A percentile compares a stretch with the other conserved stretches of the same genome.
These are phyloP conservation scores for Cladosporium velox DNA, from an alignment of 2,329 filamentous ascomycete species.

Conservation along the genomic window DNA sequence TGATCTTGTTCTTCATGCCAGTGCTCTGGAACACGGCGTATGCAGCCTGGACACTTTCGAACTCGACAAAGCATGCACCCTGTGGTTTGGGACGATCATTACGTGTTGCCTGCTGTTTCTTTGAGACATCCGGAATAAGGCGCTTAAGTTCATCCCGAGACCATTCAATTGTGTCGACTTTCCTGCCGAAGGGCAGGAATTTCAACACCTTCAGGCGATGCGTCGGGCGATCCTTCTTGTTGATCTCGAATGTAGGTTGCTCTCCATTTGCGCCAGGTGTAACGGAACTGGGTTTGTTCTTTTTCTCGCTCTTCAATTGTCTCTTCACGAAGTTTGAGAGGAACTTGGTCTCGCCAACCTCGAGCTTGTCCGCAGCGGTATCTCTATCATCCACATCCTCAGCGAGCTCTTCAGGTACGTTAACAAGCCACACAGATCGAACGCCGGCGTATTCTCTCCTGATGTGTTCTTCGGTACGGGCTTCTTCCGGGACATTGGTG, in stretches of 20 bases:
- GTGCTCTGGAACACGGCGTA: slow-evolving; percentile 70
- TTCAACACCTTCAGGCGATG: slow-evolving; percentile 57
- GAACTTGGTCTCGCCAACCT: slow-evolving; percentile 46
- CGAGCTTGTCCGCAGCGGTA: slow-evolving; percentile 46
- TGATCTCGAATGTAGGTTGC: slow-evolving; percentile 51
- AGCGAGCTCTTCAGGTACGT: slow-evolving; percentile 47
- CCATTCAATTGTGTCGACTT: slow-evolving; percentile 91
- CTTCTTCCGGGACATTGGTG: slow-evolving; percentile 46
- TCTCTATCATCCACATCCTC: slow-evolving; percentile 47
- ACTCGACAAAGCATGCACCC: slow-evolving; percentile 84
- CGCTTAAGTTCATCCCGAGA: slow-evolving; percentile 73
- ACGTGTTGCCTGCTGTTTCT: slow-evolving; percentile 66
- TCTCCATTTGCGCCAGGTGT: background rate
- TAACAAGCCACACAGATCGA: slow-evolving; percentile 48
- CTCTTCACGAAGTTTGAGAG: slow-evolving; percentile 37
- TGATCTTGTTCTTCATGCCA: slow-evolving; percentile 30
- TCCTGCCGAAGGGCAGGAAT: slow-evolving; percentile 71
- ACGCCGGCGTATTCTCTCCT: slow-evolving; percentile 43
- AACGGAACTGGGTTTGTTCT: slow-evolving; percentile 34
- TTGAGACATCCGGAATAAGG: slow-evolving; percentile 69
- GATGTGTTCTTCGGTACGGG: slow-evolving; percentile 41
- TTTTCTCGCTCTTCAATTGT: slow-evolving; percentile 31
- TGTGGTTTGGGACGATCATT: slow-evolving; percentile 66
- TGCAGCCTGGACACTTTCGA: slow-evolving; percentile 75
- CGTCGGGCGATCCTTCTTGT: slow-evolving; percentile 63